Evolutionary conservation across 1,284 basidiomycete species (phyloP).

Genomic region (Pulchroboletus neoregius): DNA sequence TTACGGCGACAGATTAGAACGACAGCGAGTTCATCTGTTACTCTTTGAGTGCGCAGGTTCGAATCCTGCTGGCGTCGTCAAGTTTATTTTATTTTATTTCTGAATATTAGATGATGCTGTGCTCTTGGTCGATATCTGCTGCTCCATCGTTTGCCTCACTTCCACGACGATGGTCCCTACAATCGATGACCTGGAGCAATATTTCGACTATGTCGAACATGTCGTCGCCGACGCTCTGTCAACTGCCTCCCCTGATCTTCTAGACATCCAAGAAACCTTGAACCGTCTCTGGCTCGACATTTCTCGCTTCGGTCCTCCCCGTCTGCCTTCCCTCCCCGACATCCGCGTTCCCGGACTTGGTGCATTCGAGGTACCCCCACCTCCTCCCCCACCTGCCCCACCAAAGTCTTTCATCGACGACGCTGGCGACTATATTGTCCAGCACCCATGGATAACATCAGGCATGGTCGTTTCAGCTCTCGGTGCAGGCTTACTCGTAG

Average conservation of each 20-base stretch:
- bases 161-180: constrained; percentile 37
- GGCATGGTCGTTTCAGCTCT: constrained; percentile 52
- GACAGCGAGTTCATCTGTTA: constrained; percentile 32
- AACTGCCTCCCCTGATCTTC: constrained; percentile 54
- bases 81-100: background rate
- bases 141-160: constrained; percentile 1
- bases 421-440: constrained; percentile 48
- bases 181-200: constrained; percentile 67
- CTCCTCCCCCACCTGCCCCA: constrained; percentile 53
- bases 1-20: constrained; percentile 52
- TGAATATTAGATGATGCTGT: too few species aligned
- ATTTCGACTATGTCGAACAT: constrained; percentile 64
- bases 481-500: constrained; percentile 56
- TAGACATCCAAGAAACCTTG: constrained; percentile 59
- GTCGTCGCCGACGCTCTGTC: constrained; percentile 57
- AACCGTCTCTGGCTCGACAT: constrained; percentile 73
- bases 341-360: constrained; percentile 63
- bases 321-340: constrained; percentile 57
- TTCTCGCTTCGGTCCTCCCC: constrained; percentile 68
- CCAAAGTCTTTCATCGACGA: constrained; percentile 45
- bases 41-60: constrained; percentile 42
- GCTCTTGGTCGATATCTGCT: constrained; percentile 3
- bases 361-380: constrained; percentile 67
- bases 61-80: constrained; percentile 39
- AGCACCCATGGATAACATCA: constrained; percentile 57